Base-by-base conservation (phyloP, 768 basidiomycete genomes). In the Floccularia luteovirens region DNA sequence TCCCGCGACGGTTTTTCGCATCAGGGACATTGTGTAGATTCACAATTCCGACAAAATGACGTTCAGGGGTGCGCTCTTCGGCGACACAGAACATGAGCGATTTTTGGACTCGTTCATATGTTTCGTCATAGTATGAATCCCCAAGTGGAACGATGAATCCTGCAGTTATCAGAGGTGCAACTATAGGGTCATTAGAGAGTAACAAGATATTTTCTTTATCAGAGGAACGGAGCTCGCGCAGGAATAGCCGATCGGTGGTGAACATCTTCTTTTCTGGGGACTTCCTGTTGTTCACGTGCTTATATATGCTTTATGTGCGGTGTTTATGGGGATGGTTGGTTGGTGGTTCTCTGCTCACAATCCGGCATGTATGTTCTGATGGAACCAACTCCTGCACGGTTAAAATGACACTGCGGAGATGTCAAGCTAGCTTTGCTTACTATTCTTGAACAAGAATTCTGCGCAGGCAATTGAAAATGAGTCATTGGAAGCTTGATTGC, bases 191-290 rank as follows among this genome's bases (percentile, higher is more conserved):
- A 38, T 51, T 54, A 23, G 46, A 38, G 24, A 56, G 36, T 4
- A 41, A 45, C 22, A 59, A 43, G 23, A 54, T 38, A 14, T 41
- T 6, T 5, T 47, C 39, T 6, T 48, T 37, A 37, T 59, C 54
- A 5, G 44, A 16, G 5, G 48, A 48, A 22, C 43, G 24, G 23
- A 55, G 50, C 24, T 39, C 51, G 21, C 54, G 49, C 25, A 58
- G 44, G 23, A 41, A 28, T 21, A 55, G 48, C 12, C 54, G 55
- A 24, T 54, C 42, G 8, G 55, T 58, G 5, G 47, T 50, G 41
- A 55, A 57, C 43, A 56, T 51, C n/a, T n/a, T n/a, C n/a, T n/a
- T n/a, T 39, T 6, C 53, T 48, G 21, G 50, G 25, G 17, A 36
- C 42, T 25, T 52, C 45, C 32, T 55, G 48, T n/a, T n/a, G n/a